Conservation (phyloP, 441 rosid species). For the Melastoma candidum region DNA sequence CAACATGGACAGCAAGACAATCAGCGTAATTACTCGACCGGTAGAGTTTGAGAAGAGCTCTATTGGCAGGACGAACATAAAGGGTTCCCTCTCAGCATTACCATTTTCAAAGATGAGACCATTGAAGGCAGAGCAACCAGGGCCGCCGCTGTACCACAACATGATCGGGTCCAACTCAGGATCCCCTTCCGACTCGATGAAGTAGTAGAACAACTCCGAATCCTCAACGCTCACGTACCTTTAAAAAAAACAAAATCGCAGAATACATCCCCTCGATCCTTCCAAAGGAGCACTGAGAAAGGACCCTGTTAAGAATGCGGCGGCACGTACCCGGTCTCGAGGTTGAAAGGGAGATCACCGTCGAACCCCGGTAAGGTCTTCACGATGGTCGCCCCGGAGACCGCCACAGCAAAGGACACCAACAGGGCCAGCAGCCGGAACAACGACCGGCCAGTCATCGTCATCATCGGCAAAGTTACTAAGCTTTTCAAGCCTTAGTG, state of each 20-base stretch:
- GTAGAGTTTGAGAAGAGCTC: neutral
- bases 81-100: neutral
- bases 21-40: neutral
- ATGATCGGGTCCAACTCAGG: conserved; percentile 17
- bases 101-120: conserved; percentile 22
- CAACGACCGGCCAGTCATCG: no score
- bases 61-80: no score
- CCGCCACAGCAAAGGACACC: no score
- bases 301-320: neutral
- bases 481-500: neutral
- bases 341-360: conserved; percentile 21
- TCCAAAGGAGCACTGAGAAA: no score
- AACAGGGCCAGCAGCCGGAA: no score
- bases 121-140: conserved; percentile 21
- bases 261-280: no score
- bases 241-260: no score
- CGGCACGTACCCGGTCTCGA: conserved; percentile 17
- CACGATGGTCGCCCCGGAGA: no score
- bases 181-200: conserved; percentile 18
- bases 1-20: neutral
- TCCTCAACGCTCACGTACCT: conserved; percentile 17
- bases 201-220: conserved; percentile 21
- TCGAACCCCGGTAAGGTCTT: conserved; percentile 13
- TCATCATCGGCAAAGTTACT: no score
- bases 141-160: conserved; percentile 24